Evolutionary conservation across 2,329 filamentous ascomycete genomes (phyloP).

Genomic region (Cadophora luteo-olivacea): DNA sequence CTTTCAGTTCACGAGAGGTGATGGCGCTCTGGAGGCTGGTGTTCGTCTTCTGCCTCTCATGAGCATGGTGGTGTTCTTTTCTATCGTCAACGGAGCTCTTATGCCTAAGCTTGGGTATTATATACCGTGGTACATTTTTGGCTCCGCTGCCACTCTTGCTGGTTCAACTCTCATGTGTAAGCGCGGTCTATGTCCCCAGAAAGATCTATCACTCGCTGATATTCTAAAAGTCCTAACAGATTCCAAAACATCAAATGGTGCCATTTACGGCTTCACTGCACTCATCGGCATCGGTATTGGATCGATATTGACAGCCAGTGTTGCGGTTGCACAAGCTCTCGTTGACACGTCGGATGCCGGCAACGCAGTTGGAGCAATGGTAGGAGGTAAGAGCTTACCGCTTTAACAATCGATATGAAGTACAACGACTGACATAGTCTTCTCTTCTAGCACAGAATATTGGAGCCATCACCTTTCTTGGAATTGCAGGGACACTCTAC

Average conservation of each 20-base stretch:
- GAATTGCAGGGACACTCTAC: constrained; percentile 10
- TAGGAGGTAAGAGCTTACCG: constrained; percentile 7
- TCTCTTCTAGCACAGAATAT: constrained; percentile 9
- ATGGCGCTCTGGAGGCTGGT: neutral
- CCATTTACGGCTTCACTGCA: constrained; percentile 46
- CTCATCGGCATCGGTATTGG: constrained; percentile 50
- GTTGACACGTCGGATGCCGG: constrained; percentile 2
- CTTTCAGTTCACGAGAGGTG: neutral
- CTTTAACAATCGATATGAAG: neutral
- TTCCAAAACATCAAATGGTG: constrained; percentile 28
- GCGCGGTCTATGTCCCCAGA: too few species aligned
- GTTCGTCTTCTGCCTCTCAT: neutral
- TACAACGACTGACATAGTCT: neutral
- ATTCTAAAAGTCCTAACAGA: constrained; percentile 32
- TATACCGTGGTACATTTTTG: neutral
- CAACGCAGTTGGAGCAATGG: constrained; percentile 9
- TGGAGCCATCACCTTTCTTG: constrained; percentile 3
- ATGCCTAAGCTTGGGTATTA: neutral
- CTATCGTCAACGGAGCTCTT: neutral
- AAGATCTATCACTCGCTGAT: too few species aligned
- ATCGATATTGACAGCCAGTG: constrained; percentile 24
- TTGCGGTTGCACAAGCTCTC: constrained; percentile 8
- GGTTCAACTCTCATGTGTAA: constrained; percentile 41
- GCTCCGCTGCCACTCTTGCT: neutral
- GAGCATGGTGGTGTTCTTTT: neutral